A percentile compares a stretch with the other conserved stretches of the same genome.
Conservation (phyloP, 2,329 filamentous ascomycete genomes). For the Paramyrothecium sp. region DNA sequence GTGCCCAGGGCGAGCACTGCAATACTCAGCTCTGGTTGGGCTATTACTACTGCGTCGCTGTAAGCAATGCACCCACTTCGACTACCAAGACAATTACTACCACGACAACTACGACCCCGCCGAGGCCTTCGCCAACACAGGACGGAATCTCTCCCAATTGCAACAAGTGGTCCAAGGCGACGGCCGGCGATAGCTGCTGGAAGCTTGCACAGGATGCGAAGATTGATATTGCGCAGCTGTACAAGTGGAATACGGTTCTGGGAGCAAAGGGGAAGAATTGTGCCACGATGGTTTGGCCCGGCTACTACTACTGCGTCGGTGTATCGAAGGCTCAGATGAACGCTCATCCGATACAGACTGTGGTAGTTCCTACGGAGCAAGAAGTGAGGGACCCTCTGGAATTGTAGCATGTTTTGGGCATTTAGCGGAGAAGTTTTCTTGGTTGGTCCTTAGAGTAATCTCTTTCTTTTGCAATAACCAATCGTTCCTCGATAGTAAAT, state of each 20-base stretch:
- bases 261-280: conserved; percentile 19
- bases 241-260: conserved; percentile 6
- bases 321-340: not conserved
- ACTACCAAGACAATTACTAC: not conserved
- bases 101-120: not conserved
- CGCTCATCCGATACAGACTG: not conserved
- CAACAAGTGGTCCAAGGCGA: conserved; percentile 9
- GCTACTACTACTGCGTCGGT: conserved; percentile 21
- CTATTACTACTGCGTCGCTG: conserved; percentile 19
- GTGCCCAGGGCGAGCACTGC: conserved; percentile 19
- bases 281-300: conserved; percentile 14
- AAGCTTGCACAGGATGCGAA: not conserved
- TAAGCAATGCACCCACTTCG: not conserved
- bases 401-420: too few species aligned
- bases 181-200: conserved; percentile 1
- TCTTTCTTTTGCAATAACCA: not conserved
- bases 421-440: too few species aligned
- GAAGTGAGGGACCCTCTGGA: not conserved
- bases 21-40: conserved; percentile 15
- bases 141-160: conserved; percentile 3
- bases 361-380: not conserved
- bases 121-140: conserved; percentile 9
- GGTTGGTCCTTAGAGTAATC: not conserved
- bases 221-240: not conserved
- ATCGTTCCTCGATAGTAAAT: not conserved